Conservation (phyloP, 2,329 filamentous ascomycete genomes). For the Fusarium pseudocircinatum region DNA sequence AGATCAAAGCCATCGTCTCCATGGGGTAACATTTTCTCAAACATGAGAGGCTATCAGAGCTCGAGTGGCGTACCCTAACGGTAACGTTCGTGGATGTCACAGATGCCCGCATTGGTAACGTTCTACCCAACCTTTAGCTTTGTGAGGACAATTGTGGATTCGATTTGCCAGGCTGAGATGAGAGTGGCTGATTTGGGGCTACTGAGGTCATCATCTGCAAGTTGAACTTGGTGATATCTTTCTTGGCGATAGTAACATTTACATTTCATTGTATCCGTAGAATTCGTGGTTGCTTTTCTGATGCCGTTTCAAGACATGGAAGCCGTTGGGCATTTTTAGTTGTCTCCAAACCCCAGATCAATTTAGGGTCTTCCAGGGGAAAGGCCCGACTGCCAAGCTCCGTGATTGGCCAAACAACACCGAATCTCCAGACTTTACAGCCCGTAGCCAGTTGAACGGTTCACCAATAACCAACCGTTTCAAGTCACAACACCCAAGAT, state of each 20-base stretch:
- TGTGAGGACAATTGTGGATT: conserved; percentile 3
- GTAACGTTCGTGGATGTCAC: conserved; percentile 23
- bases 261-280: not conserved
- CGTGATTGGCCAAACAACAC: conserved; percentile 29
- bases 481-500: not conserved
- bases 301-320: not conserved
- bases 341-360: conserved; percentile 35
- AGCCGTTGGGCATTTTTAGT: not conserved
- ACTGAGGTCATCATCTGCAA: not conserved
- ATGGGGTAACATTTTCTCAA: conserved; percentile 9
- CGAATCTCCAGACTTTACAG: not conserved
- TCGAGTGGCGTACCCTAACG: conserved; percentile 19
- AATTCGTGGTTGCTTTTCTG: not conserved
- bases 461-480: not conserved
- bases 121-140: not conserved
- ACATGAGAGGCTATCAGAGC: conserved; percentile 7
- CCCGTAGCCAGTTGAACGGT: not conserved
- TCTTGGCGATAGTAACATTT: not conserved
- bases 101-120: conserved; percentile 8
- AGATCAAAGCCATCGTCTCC: not conserved
- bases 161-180: not conserved
- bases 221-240: not conserved
- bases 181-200: not conserved
- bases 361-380: conserved; percentile 34
- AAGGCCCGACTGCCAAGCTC: conserved; percentile 38